Percentiles rank a stretch among this genome's conserved stretches.
phyloP scores from a whole-genome alignment of 208 protist species.

The Leishmania arabica region DNA sequence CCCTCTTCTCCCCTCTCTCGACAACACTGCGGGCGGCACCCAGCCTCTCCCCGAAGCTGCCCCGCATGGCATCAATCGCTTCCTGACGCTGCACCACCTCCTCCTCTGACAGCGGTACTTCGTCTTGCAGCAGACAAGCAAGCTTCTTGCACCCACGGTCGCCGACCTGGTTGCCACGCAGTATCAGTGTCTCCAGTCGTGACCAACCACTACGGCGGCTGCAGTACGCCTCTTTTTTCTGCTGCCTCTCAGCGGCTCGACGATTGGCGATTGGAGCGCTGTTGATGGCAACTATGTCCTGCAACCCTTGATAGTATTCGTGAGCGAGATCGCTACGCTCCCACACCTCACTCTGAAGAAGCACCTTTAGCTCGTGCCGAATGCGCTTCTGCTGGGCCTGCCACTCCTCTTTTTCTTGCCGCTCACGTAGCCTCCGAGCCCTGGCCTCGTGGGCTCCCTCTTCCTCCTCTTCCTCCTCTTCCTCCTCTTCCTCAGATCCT shows the following conservation, averaged over 20 bases:
- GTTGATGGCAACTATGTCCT: constrained; percentile 9
- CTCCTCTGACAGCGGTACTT: constrained; percentile 66
- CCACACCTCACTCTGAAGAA: constrained; percentile 6
- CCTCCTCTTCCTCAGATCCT: constrained; percentile 38
- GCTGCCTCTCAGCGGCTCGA: constrained; percentile 40
- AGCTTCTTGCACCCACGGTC: constrained; percentile 53
- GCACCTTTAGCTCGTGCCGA: constrained; percentile 7
- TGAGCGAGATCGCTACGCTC: constrained; percentile 1
- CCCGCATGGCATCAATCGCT: constrained; percentile 25
- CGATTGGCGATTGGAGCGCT: constrained; percentile 2
- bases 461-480: constrained; percentile 4
- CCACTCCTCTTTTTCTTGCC: constrained; percentile 4
- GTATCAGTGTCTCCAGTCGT: constrained; percentile 52
- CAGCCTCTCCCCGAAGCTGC: constrained; percentile 32
- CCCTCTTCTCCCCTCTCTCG: constrained; percentile 28
- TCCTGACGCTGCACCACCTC: constrained; percentile 55
- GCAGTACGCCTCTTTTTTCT: constrained; percentile 57
- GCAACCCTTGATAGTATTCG: constrained; percentile 5
- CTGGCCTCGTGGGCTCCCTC: constrained; percentile 5
- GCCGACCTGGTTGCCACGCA: constrained; percentile 73
- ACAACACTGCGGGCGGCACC: constrained; percentile 24
- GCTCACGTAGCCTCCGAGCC: constrained; percentile 2
- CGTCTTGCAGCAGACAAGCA: constrained; percentile 50
- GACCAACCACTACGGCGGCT: constrained; percentile 81
- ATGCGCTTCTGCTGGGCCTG: constrained; percentile 11